phyloP scores from a whole-genome alignment of 129 eudicot genomes.

The Helichrysum umbraculigerum region DNA sequence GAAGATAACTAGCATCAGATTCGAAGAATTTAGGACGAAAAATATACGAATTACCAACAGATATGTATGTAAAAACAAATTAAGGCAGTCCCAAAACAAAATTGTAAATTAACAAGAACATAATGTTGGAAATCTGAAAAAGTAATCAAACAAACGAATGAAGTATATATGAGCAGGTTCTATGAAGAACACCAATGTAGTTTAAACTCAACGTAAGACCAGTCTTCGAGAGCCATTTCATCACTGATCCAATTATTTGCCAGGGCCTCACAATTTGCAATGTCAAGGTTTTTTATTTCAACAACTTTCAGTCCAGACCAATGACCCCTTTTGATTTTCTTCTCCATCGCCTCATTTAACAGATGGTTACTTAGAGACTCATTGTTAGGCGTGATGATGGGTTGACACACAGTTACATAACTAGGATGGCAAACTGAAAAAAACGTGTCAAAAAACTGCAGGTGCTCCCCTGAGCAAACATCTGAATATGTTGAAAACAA shows the following conservation, averaged over 20 bases:
- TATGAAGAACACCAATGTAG: too few species aligned
- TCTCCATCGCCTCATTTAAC: neutral
- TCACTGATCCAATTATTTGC: neutral
- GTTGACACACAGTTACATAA: neutral
- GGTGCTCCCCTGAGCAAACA: neutral
- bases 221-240: neutral
- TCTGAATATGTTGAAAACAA: neutral
- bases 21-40: too few species aligned
- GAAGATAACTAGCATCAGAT: too few species aligned
- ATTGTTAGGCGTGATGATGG: neutral
- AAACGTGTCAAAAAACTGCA: neutral
- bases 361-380: neutral
- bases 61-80: too few species aligned
- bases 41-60: too few species aligned
- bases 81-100: too few species aligned
- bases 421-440: slow-evolving; percentile 18
- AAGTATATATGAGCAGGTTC: too few species aligned
- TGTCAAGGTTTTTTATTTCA: neutral
- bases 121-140: too few species aligned
- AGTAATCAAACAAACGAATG: too few species aligned
- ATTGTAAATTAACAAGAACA: too few species aligned
- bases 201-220: too few species aligned
- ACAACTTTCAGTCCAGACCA: slow-evolving; percentile 9
- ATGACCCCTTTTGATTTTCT: neutral
- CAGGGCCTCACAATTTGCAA: neutral